Evolutionary conservation across 495 filamentous ascomycete genomes (phyloP).

Genomic region (Neurospora sp.): DNA sequence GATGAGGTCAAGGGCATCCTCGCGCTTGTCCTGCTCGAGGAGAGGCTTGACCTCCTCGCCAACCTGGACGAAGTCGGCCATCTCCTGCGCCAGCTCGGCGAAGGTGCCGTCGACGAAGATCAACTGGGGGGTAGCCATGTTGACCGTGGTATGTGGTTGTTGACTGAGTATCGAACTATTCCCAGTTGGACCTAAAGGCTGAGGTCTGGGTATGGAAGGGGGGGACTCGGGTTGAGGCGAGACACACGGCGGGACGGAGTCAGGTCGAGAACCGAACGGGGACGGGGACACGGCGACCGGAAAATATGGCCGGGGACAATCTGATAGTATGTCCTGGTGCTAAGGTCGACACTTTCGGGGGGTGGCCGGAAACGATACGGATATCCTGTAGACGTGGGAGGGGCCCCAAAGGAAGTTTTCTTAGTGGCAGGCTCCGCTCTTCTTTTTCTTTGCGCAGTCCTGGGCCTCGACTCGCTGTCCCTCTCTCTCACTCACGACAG

Average conservation of each 20-base stretch:
- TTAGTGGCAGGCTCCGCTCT: conserved; percentile 7
- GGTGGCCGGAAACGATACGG: conserved; percentile 10
- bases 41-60: conserved; percentile 62
- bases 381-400: conserved; percentile 10
- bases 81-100: conserved; percentile 78
- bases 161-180: conserved; percentile 1
- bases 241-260: conserved; percentile 2
- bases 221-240: not conserved
- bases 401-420: conserved; percentile 8
- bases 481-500: conserved; percentile 5
- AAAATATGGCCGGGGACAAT: not conserved
- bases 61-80: conserved; percentile 70
- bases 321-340: conserved; percentile 1
- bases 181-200: not conserved
- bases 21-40: conserved; percentile 60
- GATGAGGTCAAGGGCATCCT: conserved; percentile 82
- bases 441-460: conserved; percentile 11
- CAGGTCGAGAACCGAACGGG: not conserved
- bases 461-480: conserved; percentile 11
- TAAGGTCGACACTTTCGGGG: conserved; percentile 3
- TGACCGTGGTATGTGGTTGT: conserved; percentile 8
- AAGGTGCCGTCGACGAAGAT: conserved; percentile 88
- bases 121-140: conserved; percentile 30
- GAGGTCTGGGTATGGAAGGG: not conserved
- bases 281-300: not conserved